Evolutionary conservation across 768 basidiomycete species (phyloP).

Genomic region (Melanogaster broomeanus): DNA sequence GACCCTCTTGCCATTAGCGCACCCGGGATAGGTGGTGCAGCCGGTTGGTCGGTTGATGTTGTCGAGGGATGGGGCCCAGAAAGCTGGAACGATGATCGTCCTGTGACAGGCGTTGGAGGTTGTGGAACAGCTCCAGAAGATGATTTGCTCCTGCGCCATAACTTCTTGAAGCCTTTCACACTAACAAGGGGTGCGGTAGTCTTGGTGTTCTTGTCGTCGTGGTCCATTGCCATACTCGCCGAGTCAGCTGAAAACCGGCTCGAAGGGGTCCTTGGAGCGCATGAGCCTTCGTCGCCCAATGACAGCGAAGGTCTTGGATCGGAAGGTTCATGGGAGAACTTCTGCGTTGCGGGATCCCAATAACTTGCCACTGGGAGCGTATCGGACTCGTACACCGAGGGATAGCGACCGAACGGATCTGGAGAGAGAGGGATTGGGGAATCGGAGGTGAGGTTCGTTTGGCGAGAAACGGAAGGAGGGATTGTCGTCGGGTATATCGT

Average conservation of each 20-base stretch:
- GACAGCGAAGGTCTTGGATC: constrained; percentile 27
- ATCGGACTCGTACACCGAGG: constrained; percentile 48
- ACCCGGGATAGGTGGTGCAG: constrained; percentile 28
- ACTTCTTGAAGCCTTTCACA: constrained; percentile 69
- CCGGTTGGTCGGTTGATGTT: constrained; percentile 32
- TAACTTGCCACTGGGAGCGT: constrained; percentile 35
- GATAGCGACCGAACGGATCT: constrained; percentile 77
- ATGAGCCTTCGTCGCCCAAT: constrained; percentile 22
- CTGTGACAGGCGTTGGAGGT: constrained; percentile 37
- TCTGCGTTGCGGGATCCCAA: constrained; percentile 42
- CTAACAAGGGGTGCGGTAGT: constrained; percentile 57
- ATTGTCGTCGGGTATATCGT: constrained; percentile 45
- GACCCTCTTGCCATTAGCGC: constrained; percentile 5
- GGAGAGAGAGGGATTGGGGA: constrained; percentile 82
- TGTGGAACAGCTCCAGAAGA: constrained; percentile 37
- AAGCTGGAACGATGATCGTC: constrained; percentile 37
- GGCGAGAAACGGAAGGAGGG: constrained; percentile 28
- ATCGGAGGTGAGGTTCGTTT: constrained; percentile 29
- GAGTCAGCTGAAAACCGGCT: constrained; percentile 85
- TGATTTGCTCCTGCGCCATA: constrained; percentile 76
- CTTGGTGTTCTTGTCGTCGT: constrained; percentile 33
- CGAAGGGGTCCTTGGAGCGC: constrained; percentile 33
- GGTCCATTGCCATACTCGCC: constrained; percentile 34
- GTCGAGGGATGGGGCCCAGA: constrained; percentile 33
- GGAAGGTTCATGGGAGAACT: constrained; percentile 19